A percentile compares a stretch with the other conserved stretches of the same genome.
phyloP scores from a whole-genome alignment of 2,329 filamentous ascomycete genomes.

The Penicillium sp. region DNA sequence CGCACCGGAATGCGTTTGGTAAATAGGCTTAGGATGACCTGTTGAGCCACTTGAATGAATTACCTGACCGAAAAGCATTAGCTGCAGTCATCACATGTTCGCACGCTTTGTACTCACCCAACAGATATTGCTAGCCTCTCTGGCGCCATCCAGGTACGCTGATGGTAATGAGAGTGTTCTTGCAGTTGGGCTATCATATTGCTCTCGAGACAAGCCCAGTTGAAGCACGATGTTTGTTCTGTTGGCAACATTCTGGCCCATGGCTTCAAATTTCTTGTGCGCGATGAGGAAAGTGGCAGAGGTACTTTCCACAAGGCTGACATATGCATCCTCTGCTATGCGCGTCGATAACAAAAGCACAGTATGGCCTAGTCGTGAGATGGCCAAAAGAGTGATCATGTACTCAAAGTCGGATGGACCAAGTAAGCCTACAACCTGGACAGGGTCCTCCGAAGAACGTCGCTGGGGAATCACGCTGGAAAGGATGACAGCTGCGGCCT shows the following conservation, averaged over 20 bases:
- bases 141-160: not conserved
- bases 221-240: constrained; percentile 18
- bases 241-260: constrained; percentile 23
- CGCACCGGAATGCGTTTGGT: constrained; percentile 55
- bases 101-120: not conserved
- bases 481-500: constrained; percentile 20
- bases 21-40: constrained; percentile 66
- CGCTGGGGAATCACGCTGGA: constrained; percentile 19
- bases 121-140: not conserved
- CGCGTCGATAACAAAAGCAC: constrained; percentile 27
- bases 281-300: constrained; percentile 21
- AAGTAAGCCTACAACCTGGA: constrained; percentile 25
- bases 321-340: constrained; percentile 24
- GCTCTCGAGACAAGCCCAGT: not conserved
- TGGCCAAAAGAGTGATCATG: constrained; percentile 22
- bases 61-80: constrained; percentile 39
- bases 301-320: constrained; percentile 23
- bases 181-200: not conserved
- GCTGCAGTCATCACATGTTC: not conserved
- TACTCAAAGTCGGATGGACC: constrained; percentile 28
- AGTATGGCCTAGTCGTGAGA: constrained; percentile 25
- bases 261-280: constrained; percentile 16
- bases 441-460: constrained; percentile 18
- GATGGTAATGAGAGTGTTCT: not conserved
- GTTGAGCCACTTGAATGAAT: constrained; percentile 60